Evolutionary conservation across 2,329 filamentous ascomycete species (phyloP), one percentile per base, ranked within the genome.

Genomic region (Nemania diffusa): DNA sequence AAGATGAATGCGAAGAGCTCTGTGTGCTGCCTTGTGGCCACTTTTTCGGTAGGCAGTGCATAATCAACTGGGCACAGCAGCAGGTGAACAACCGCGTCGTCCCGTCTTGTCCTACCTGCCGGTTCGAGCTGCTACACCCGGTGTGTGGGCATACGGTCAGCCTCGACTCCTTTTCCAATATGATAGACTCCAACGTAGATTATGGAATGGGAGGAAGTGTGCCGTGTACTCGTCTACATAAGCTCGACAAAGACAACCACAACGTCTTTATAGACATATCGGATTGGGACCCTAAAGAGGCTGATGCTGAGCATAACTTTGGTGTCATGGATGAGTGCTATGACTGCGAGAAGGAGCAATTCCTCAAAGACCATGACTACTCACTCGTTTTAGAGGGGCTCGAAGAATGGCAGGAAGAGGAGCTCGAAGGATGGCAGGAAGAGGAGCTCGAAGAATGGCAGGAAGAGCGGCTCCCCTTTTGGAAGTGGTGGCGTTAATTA

Each of bases 11-110:
- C 11, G 62, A 64, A 24, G 3, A 20, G 2, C 0, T 64, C 7
- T 46, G 34, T 11, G 46, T 59, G 3, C 58, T 62, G 2, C 64
- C 57, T 9, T 62, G 64, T 26, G 53, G 58, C 1, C 64, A 66
- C 27, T 57, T 62, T 26, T 57, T 66, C 20, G 64, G 58, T 8
- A 1, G 1, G 1, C 2, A 24, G 1, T 66, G 64, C 9, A 44
- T 66, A n/a, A n/a, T 5, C 7, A 5, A 15, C 9, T 65, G 62
- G 62, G 3, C 13, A 0, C 0, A 7, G 0, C 7, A 27, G 3
- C 20, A 29, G 46, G 3, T 13, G 20, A 7, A 1, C 7, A 5
- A 50, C 17, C 15, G 17, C 1, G 0, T 2, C 24, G 1, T 5
- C 11, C 27, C 9, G 1, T 2, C 6, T 3, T 65, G 62, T 11